A percentile compares a stretch with the other conserved stretches of the same genome.
These are phyloP conservation scores for Mucor racemosus DNA, from an alignment of 371 early-diverging fungal genomes.

Conservation along the genomic window DNA sequence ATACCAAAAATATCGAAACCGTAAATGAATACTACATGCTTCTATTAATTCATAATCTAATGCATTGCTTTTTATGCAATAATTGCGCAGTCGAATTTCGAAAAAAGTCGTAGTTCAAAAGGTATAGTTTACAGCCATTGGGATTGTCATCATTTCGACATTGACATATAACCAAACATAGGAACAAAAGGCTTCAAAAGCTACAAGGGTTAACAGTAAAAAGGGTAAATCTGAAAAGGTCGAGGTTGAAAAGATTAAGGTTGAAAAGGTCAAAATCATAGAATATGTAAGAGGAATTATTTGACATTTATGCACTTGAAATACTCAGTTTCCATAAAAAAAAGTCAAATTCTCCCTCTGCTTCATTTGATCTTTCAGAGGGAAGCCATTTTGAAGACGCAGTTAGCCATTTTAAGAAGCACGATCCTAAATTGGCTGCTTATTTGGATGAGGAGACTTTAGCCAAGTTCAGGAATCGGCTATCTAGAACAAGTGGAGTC, in stretches of 20 bases:
- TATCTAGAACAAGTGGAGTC: constrained; percentile 11
- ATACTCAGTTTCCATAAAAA: background rate
- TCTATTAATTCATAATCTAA: background rate
- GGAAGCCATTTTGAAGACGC: constrained; percentile 25
- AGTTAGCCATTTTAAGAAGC: constrained; percentile 31
- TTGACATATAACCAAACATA: background rate
- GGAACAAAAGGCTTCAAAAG: background rate
- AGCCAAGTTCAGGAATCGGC: constrained; percentile 17
- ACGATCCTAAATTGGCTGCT: constrained; percentile 39
- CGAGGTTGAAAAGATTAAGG: background rate
- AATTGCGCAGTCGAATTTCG: constrained; percentile 1
- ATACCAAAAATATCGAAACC: background rate
- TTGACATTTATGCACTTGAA: background rate
- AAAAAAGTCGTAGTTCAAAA: constrained; percentile 1
- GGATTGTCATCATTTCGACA: background rate
- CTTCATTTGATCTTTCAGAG: background rate
- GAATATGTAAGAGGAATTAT: background rate
- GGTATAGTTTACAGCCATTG: background rate
- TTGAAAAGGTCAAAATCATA: background rate
- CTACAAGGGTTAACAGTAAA: background rate
- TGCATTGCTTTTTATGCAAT: background rate
- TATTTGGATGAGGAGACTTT: constrained; percentile 25
- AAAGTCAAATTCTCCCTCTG: background rate
- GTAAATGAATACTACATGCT: background rate
- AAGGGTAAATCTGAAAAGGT: background rate